A percentile compares a stretch with the other conserved stretches of the same genome.
Conservation (phyloP, 441 rosid genomes). For the Erysimum cheiri region DNA sequence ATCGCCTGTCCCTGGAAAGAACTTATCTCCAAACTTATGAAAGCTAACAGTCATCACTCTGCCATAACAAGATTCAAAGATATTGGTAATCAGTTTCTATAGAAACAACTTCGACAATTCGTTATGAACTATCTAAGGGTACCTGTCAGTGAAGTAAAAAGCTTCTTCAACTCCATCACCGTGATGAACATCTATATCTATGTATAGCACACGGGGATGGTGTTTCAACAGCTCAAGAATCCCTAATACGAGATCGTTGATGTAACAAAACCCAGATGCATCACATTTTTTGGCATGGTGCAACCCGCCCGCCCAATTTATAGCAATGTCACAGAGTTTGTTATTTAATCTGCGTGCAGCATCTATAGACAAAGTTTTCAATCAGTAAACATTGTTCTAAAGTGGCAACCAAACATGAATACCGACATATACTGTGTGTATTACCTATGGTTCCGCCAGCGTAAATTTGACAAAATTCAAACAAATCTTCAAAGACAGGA, state of each 20-base stretch:
- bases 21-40: slow-evolving; percentile 94
- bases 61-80: slow-evolving; percentile 39
- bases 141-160: slow-evolving; percentile 98
- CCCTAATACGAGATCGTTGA: slow-evolving; percentile 94
- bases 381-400: slow-evolving; percentile 31
- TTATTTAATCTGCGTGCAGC: slow-evolving; percentile 95
- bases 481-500: slow-evolving; percentile 93
- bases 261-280: slow-evolving; percentile 98
- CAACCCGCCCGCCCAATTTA: slow-evolving; percentile 98
- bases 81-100: slow-evolving; percentile 24
- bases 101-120: slow-evolving; percentile 6
- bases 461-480: slow-evolving; percentile 96
- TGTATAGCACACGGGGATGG: slow-evolving; percentile 88
- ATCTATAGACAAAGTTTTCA: slow-evolving; percentile 49
- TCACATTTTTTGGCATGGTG: slow-evolving; percentile 99
- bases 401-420: slow-evolving; percentile 12
- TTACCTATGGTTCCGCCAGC: slow-evolving; percentile 98
- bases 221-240: slow-evolving; percentile 90
- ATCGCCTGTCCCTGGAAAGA: slow-evolving; percentile 99
- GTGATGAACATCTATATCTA: slow-evolving; percentile 98
- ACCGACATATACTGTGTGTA: neutral
- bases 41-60: slow-evolving; percentile 99
- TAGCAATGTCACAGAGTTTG: slow-evolving; percentile 92
- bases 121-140: neutral
- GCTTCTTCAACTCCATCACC: slow-evolving; percentile 99